Conservation (phyloP, 257 asterid genomes). For the Scutellaria minor region DNA sequence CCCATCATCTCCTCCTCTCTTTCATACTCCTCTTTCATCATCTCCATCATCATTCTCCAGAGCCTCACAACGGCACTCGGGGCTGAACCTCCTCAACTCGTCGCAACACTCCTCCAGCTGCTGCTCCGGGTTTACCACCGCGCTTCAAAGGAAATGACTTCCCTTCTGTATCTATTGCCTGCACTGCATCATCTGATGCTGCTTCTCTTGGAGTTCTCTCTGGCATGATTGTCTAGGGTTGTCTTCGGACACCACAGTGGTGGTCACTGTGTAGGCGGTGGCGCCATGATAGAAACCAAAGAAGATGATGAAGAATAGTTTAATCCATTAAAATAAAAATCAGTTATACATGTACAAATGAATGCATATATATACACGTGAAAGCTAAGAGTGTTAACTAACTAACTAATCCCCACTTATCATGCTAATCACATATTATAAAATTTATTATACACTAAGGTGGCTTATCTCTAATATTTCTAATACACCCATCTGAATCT, state of each 20-base stretch:
- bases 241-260: constrained; percentile 22
- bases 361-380: no score
- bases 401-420: no score
- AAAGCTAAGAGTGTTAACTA: no score
- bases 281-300: no score
- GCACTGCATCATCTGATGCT: constrained; percentile 23
- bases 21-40: background rate
- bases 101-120: constrained; percentile 30
- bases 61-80: constrained; percentile 29
- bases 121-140: constrained; percentile 24
- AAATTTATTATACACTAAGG: no score
- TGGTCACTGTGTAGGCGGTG: constrained; percentile 38
- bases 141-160: constrained; percentile 18
- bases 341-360: no score
- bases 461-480: no score
- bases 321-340: no score
- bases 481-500: no score
- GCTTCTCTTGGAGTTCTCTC: constrained; percentile 1
- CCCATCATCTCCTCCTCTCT: constrained; percentile 19
- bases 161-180: constrained; percentile 6
- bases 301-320: no score
- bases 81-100: constrained; percentile 17
- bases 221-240: constrained; percentile 8
- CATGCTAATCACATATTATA: no score
- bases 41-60: constrained; percentile 28